A percentile compares a stretch with the other conserved stretches of the same genome.
Evolutionary conservation across 441 rosid species (phyloP).

Genomic region (Isatis lusitanica): DNA sequence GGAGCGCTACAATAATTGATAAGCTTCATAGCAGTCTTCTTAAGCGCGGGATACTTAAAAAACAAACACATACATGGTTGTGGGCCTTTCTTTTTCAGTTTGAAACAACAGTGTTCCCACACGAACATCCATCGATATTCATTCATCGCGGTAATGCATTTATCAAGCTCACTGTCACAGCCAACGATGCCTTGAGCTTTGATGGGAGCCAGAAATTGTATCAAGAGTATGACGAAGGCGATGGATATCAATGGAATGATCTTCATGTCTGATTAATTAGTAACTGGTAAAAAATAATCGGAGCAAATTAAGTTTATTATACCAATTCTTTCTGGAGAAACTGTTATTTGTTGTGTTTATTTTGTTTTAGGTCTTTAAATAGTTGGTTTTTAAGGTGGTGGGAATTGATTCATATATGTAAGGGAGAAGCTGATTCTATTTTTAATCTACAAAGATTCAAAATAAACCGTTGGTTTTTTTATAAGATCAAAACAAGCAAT

Average conservation of each 20-base stretch:
- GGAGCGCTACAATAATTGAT: background rate
- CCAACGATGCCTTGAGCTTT: constrained; percentile 7
- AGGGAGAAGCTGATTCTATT: constrained; percentile 4
- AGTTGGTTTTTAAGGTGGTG: background rate
- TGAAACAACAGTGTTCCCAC: constrained; percentile 4
- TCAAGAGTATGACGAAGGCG: background rate
- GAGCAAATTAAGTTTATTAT: background rate
- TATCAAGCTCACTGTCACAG: background rate
- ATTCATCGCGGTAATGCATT: background rate
- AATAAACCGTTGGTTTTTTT: background rate
- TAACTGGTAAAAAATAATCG: background rate
- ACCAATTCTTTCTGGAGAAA: too few species aligned
- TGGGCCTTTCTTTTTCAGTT: background rate
- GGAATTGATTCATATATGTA: background rate
- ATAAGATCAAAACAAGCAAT: background rate
- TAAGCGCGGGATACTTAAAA: background rate
- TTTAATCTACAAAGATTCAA: background rate
- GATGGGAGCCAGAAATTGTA: background rate
- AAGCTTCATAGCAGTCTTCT: background rate
- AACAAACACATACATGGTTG: constrained; percentile 12
- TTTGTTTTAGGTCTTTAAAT: background rate
- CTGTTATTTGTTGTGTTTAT: background rate
- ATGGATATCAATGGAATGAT: constrained; percentile 11
- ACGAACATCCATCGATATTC: background rate
- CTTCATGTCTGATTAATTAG: constrained; percentile 5